Conservation (phyloP, 1,284 basidiomycete genomes). For the Thelephora terrestris region DNA sequence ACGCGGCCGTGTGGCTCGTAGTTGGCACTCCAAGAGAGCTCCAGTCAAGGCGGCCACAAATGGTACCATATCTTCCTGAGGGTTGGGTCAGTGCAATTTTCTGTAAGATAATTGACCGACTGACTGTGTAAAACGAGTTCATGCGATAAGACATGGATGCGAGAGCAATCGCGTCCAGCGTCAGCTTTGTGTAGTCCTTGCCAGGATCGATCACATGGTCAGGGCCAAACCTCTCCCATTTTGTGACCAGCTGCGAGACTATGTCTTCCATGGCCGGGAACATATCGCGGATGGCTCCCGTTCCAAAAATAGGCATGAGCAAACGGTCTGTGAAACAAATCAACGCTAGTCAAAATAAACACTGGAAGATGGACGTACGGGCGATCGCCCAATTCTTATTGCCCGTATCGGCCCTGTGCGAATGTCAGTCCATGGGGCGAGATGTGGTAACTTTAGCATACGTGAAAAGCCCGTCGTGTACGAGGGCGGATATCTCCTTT, state of each 20-base stretch:
- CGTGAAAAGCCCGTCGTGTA: constrained; percentile 38
- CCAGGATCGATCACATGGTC: constrained; percentile 31
- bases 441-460: neutral
- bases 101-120: neutral
- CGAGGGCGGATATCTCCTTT: constrained; percentile 29
- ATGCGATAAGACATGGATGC: constrained; percentile 37
- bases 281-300: constrained; percentile 36
- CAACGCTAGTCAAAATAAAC: neutral
- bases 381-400: constrained; percentile 42
- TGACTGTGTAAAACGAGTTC: constrained; percentile 30
- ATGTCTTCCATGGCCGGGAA: constrained; percentile 42
- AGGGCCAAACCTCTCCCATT: constrained; percentile 39
- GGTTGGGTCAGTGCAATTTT: neutral
- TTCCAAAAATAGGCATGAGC: constrained; percentile 43
- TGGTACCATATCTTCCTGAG: constrained; percentile 8
- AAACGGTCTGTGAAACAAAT: constrained; percentile 32
- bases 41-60: constrained; percentile 35
- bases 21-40: constrained; percentile 28
- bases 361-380: constrained; percentile 21
- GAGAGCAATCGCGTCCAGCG: constrained; percentile 36
- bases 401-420: constrained; percentile 24
- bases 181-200: constrained; percentile 39
- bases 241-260: constrained; percentile 34
- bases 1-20: constrained; percentile 26
- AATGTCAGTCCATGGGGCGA: neutral